Evolutionary conservation across 345 rosid genomes (phyloP).

Genomic region (Clarkia xantiana): DNA sequence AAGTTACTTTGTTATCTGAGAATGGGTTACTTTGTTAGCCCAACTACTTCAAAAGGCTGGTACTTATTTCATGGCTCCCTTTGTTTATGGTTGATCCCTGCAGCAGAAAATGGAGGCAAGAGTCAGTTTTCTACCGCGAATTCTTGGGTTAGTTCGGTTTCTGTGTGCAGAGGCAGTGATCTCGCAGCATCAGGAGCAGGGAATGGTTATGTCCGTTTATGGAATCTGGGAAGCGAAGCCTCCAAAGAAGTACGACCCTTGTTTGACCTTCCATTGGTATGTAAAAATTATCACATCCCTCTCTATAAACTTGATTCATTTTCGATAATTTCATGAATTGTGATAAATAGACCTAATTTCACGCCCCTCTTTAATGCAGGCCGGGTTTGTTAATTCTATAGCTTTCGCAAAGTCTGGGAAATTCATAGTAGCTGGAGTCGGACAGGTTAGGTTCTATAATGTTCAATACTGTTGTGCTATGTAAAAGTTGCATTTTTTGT

Average conservation of each 20-base stretch:
- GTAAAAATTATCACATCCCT: neutral
- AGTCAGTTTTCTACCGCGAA: slow-evolving; percentile 24
- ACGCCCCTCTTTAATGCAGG: slow-evolving; percentile 19
- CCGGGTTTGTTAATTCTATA: slow-evolving; percentile 85
- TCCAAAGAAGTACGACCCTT: slow-evolving; percentile 35
- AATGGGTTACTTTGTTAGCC: no score
- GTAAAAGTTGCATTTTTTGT: no score
- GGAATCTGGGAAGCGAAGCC: slow-evolving; percentile 48
- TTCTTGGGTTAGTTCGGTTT: slow-evolving; percentile 83
- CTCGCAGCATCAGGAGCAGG: slow-evolving; percentile 98
- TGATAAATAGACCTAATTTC: neutral
- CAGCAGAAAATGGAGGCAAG: slow-evolving; percentile 41
- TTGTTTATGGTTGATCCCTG: slow-evolving; percentile 3
- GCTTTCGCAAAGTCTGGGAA: slow-evolving; percentile 82
- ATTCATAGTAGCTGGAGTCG: slow-evolving; percentile 81
- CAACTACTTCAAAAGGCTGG: no score
- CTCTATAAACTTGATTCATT: no score
- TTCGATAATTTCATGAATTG: neutral
- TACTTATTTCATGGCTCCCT: no score
- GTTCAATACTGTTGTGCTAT: no score
- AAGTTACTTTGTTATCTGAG: no score
- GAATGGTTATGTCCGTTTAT: slow-evolving; percentile 58
- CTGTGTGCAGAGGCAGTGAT: slow-evolving; percentile 76
- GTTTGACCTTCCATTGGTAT: slow-evolving; percentile 62
- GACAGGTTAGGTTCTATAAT: slow-evolving; percentile 33